Conservation (phyloP, 768 basidiomycete species). For the Fibroporia radiculosa region DNA sequence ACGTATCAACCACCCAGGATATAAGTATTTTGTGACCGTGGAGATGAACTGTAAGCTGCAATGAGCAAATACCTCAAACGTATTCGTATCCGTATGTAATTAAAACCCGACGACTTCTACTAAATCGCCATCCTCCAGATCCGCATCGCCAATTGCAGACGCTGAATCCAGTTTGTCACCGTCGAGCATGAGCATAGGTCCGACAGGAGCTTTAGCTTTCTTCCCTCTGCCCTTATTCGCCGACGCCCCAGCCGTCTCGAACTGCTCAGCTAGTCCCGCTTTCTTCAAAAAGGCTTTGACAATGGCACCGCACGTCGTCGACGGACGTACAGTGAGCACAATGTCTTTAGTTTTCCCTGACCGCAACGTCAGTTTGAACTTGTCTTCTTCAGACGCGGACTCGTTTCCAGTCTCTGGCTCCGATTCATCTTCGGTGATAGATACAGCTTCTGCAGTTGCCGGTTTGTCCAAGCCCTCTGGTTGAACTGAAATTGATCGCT, state of each 20-base stretch:
- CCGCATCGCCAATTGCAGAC: constrained; percentile 54
- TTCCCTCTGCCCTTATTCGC: constrained; percentile 19
- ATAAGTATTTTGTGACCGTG: too few relatives aligned
- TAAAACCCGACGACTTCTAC: constrained; percentile 64
- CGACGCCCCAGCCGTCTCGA: constrained; percentile 22
- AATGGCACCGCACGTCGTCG: constrained; percentile 71
- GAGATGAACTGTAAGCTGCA: too few relatives aligned
- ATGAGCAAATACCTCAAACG: too few relatives aligned
- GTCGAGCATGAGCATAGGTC: constrained; percentile 54
- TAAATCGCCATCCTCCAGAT: constrained; percentile 74
- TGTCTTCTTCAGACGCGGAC: constrained; percentile 24
- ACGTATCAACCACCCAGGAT: too few relatives aligned
- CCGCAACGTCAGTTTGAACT: constrained; percentile 59
- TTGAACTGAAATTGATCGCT: constrained; percentile 18
- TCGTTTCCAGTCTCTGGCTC: constrained; percentile 17
- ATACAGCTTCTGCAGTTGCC: constrained; percentile 10
- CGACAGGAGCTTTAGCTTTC: constrained; percentile 24
- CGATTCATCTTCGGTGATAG: constrained; percentile 14
- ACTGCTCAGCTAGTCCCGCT: constrained; percentile 51
- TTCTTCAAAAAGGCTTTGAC: constrained; percentile 69
- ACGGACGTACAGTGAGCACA: constrained; percentile 60
- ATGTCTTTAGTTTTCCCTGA: constrained; percentile 50
- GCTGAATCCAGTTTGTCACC: constrained; percentile 62
- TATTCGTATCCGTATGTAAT: too few relatives aligned
- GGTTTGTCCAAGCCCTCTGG: constrained; percentile 9